Evolutionary conservation across 176 grass and related monocot genomes (phyloP).

Genomic region (Juncus inflexus): DNA sequence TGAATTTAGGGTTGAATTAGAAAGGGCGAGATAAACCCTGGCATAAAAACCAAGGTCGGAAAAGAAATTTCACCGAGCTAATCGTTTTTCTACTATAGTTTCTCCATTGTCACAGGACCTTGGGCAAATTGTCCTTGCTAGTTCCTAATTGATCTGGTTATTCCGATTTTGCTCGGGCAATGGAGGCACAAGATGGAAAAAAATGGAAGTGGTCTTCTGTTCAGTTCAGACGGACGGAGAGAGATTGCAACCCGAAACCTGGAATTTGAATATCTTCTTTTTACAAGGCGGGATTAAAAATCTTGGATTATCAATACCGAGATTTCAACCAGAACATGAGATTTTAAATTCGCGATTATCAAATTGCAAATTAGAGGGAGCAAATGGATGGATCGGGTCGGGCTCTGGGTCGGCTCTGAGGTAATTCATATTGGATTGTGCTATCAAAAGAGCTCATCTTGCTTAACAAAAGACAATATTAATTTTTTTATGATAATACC

Average conservation of each 20-base stretch:
- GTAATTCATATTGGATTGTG: too few relatives aligned
- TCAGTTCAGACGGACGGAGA: background rate
- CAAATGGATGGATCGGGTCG: too few relatives aligned
- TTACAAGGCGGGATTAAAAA: too few relatives aligned
- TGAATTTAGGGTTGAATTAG: background rate
- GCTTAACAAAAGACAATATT: too few relatives aligned
- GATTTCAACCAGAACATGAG: too few relatives aligned
- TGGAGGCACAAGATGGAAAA: background rate
- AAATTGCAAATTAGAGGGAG: too few relatives aligned
- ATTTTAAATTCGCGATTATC: too few relatives aligned
- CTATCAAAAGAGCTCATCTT: too few relatives aligned
- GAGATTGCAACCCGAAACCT: background rate
- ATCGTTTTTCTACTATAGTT: background rate
- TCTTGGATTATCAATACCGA: too few relatives aligned
- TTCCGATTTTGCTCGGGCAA: background rate
- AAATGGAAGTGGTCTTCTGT: background rate
- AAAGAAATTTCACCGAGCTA: background rate
- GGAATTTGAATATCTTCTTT: too few relatives aligned
- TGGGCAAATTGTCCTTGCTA: background rate
- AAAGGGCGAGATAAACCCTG: conserved; percentile 23
- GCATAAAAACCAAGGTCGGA: background rate
- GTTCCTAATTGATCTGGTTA: background rate
- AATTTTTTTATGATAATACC: too few relatives aligned
- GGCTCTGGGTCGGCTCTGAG: too few relatives aligned
- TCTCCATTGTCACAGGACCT: background rate